Conservation (phyloP, 75 land plant species). For the Cupressus sempervirens region DNA sequence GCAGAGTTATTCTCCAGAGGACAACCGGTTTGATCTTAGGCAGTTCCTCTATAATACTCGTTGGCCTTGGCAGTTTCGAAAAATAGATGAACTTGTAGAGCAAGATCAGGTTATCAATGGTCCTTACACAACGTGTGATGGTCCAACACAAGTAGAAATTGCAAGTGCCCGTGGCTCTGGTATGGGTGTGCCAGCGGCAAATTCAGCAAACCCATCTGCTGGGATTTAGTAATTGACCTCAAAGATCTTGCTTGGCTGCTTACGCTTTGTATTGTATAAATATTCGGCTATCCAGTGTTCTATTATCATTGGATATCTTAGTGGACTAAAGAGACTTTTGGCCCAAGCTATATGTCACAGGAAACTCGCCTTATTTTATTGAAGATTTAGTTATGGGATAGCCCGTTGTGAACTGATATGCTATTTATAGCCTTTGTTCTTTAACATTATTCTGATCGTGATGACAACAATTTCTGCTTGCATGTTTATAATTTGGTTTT, state of each 20-base stretch:
- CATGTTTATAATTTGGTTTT: too few species aligned
- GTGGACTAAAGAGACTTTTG: background rate
- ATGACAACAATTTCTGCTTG: too few species aligned
- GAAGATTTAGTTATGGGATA: background rate
- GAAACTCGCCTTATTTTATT: background rate
- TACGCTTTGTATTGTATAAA: background rate
- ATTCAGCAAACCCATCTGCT: background rate
- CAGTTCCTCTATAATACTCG: constrained; percentile 88
- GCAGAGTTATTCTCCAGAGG: constrained; percentile 97
- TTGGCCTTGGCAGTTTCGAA: constrained; percentile 95
- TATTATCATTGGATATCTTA: background rate
- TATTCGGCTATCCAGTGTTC: background rate
- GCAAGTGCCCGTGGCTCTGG: constrained; percentile 41
- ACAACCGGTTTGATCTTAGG: constrained; percentile 92
- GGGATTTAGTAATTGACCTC: background rate
- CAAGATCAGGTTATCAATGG: constrained; percentile 26
- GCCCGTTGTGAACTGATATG: background rate
- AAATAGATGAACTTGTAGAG: constrained; percentile 70
- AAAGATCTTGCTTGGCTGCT: background rate
- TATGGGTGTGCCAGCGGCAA: constrained; percentile 78
- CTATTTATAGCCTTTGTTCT: background rate
- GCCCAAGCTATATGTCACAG: background rate
- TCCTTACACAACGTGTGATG: background rate
- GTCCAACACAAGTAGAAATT: constrained; percentile 22
- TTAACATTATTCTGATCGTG: too few species aligned